Evolutionary conservation across 1,284 basidiomycete genomes (phyloP).

Genomic region (Leccinum huronense): DNA sequence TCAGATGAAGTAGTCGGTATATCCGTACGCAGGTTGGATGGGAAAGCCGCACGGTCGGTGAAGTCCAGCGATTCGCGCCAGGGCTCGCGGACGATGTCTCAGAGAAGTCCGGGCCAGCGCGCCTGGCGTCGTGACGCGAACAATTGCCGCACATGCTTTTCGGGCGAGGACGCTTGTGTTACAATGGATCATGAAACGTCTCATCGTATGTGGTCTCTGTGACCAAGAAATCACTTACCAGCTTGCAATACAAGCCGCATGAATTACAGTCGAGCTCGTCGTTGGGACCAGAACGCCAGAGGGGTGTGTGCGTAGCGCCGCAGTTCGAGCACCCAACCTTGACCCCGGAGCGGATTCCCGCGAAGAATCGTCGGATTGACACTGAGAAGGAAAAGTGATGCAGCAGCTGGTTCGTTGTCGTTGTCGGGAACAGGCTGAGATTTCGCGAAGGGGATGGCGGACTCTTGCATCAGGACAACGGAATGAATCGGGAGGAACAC

Average conservation of each 20-base stretch:
- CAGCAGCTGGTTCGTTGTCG: constrained; percentile 21
- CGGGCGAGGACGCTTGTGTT: constrained; percentile 80
- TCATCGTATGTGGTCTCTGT: not conserved
- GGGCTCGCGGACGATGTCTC: too few relatives aligned
- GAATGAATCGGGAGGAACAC: constrained; percentile 11
- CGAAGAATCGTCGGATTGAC: constrained; percentile 41
- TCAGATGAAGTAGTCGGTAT: too few relatives aligned
- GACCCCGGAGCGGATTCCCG: constrained; percentile 57
- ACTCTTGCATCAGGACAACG: constrained; percentile 33
- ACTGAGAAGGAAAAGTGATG: constrained; percentile 31
- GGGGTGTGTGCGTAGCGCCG: constrained; percentile 78
- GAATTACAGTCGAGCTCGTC: constrained; percentile 85
- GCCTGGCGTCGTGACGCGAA: too few relatives aligned
- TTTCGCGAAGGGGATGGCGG: constrained; percentile 14
- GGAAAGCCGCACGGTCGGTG: too few relatives aligned
- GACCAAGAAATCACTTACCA: constrained; percentile 44
- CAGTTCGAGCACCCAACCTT: constrained; percentile 84
- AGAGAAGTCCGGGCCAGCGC: too few relatives aligned
- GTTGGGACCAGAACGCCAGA: constrained; percentile 78
- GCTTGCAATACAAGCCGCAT: constrained; percentile 76
- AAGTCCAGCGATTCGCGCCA: too few relatives aligned
- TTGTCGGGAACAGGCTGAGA: constrained; percentile 5
- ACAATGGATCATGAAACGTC: constrained; percentile 5
- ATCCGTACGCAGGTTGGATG: too few relatives aligned
- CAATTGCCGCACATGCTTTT: constrained; percentile 73